Percentiles rank a stretch among this genome's conserved stretches.
These are phyloP conservation scores for Marasmius oreades DNA, from an alignment of 1,284 basidiomycete genomes.

Conservation along the genomic window DNA sequence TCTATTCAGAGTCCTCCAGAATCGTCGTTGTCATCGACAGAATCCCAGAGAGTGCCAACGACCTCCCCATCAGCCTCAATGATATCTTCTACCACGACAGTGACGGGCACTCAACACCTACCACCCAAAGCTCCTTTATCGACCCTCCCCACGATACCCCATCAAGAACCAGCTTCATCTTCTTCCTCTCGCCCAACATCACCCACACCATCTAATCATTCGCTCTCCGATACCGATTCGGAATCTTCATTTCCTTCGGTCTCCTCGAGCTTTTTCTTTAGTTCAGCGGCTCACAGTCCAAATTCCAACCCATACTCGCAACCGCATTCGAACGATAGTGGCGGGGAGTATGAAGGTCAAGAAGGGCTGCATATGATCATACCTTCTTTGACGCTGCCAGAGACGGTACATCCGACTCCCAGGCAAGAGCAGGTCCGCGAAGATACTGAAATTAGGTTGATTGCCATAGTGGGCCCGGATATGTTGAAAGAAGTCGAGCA, in stretches of 20 bases:
- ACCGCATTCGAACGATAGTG: background rate
- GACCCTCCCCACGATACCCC: background rate
- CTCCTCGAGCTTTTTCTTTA: background rate
- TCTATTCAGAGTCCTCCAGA: no score
- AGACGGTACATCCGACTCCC: background rate
- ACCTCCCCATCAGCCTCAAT: background rate
- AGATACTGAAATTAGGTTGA: background rate
- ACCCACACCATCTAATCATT: background rate
- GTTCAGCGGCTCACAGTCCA: background rate
- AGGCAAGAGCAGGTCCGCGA: background rate
- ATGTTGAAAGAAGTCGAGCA: background rate
- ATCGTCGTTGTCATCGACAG: no score
- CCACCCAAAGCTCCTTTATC: background rate
- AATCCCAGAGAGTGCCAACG: no score
- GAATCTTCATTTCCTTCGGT: background rate
- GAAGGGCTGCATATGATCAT: background rate
- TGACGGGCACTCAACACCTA: background rate
- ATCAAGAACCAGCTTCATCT: background rate
- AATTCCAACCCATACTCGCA: background rate
- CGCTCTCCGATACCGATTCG: background rate
- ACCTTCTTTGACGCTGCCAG: background rate
- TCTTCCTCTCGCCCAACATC: background rate
- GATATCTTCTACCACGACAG: background rate
- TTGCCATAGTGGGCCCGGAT: background rate
- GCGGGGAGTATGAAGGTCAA: background rate